phyloP scores from a whole-genome alignment of 495 filamentous ascomycete genomes.

The Neurospora sp. region DNA sequence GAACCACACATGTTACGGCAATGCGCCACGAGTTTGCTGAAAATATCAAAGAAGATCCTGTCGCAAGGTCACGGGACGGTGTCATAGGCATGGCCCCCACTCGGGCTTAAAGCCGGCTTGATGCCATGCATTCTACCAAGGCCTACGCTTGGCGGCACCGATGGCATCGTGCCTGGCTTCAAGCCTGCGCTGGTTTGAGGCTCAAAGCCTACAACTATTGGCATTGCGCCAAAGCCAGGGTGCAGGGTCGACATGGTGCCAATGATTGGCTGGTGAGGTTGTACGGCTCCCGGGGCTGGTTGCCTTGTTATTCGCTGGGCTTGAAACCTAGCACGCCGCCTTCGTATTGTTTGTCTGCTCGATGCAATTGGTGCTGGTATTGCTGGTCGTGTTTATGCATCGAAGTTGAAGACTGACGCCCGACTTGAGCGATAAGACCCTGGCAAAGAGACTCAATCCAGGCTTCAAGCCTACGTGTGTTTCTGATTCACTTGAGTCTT shows the following conservation, averaged over 20 bases:
- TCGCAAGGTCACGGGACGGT: too few relatives aligned
- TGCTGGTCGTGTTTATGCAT: background rate
- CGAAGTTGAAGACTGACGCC: too few relatives aligned
- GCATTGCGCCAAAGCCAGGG: background rate
- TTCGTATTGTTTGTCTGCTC: background rate
- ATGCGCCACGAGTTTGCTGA: too few relatives aligned
- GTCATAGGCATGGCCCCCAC: background rate
- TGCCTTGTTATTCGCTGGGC: background rate
- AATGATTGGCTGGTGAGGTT: background rate
- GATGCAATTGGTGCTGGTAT: background rate
- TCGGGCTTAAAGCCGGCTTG: too few relatives aligned
- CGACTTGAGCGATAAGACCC: too few relatives aligned
- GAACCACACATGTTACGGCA: too few relatives aligned
- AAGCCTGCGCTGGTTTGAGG: background rate
- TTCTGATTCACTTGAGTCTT: background rate
- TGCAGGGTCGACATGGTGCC: background rate
- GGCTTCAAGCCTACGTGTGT: background rate
- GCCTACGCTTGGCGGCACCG: background rate
- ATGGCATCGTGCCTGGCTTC: background rate
- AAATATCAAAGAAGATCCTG: too few relatives aligned
- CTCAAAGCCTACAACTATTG: background rate
- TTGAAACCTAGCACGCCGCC: background rate
- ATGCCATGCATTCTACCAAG: too few relatives aligned
- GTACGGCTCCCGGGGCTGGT: background rate
- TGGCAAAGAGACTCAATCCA: background rate